phyloP scores from a whole-genome alignment of 208 protist species.

The Crithidia brevicula region DNA sequence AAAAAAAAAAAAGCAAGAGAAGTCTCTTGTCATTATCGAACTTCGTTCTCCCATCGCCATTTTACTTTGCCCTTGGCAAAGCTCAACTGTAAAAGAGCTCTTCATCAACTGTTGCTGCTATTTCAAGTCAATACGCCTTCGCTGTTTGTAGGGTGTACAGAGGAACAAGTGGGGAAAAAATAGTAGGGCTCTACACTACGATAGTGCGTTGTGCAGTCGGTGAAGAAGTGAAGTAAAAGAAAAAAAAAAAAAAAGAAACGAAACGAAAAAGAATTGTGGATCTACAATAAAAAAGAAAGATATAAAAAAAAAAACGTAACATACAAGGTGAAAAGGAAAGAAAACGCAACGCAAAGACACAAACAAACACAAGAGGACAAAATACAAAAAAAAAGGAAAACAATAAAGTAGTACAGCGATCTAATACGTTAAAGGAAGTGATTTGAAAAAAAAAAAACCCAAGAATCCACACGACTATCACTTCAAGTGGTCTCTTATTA shows the following conservation, averaged over 20 bases:
- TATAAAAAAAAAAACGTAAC: conserved; percentile 3
- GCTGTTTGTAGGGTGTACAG: conserved; percentile 3
- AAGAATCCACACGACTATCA: neutral
- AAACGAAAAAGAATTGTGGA: neutral
- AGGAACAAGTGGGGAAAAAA: conserved; percentile 1
- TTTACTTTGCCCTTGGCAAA: too few species aligned
- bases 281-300: neutral
- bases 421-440: neutral
- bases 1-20: too few species aligned
- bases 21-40: too few species aligned
- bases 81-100: too few species aligned
- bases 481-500: neutral
- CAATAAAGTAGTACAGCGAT: neutral
- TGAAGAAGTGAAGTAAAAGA: conserved; percentile 9
- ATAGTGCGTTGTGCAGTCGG: too few species aligned
- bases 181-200: too few species aligned
- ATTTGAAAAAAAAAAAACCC: neutral
- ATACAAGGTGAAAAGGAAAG: too few species aligned
- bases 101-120: too few species aligned
- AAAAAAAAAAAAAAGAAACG: conserved; percentile 13
- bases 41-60: too few species aligned
- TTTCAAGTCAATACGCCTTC: too few species aligned
- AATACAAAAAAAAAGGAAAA: neutral
- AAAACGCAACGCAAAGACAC: conserved; percentile 1
- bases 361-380: neutral